These are phyloP conservation scores for Paraconiothyrium sp. DNA, from an alignment of 2,329 filamentous ascomycete species.

Conservation along the genomic window DNA sequence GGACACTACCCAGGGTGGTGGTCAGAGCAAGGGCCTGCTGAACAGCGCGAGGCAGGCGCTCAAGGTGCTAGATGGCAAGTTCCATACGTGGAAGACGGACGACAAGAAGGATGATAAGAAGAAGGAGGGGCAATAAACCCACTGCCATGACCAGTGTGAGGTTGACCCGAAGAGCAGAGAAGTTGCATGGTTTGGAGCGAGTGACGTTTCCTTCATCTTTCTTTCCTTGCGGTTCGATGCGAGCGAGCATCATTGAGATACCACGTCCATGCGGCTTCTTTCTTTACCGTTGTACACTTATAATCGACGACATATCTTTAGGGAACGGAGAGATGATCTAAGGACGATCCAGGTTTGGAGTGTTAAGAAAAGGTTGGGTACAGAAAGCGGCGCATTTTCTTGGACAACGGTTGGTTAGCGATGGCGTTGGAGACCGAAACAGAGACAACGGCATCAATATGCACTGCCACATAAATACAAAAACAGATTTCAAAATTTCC, in stretches of 20 bases:
- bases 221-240: not conserved
- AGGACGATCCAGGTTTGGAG: not conserved
- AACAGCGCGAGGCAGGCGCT: conserved; percentile 10
- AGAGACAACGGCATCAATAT: not conserved
- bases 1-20: conserved; percentile 9
- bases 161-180: not conserved
- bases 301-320: conserved; percentile 1
- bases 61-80: conserved; percentile 12
- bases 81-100: conserved; percentile 8
- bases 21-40: conserved; percentile 7
- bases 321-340: not conserved
- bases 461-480: not conserved
- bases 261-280: not conserved
- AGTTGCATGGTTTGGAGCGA: not conserved
- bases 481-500: not conserved
- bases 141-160: too few relatives aligned
- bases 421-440: not conserved
- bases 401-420: not conserved
- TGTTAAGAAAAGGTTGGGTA: too few relatives aligned
- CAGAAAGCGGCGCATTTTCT: not conserved
- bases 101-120: too few relatives aligned
- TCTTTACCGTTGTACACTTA: not conserved
- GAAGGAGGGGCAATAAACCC: not conserved
- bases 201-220: not conserved
- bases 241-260: not conserved